These are phyloP conservation scores for Trichoderma hamatum DNA, from an alignment of 2,329 filamentous ascomycete species.

Conservation along the genomic window DNA sequence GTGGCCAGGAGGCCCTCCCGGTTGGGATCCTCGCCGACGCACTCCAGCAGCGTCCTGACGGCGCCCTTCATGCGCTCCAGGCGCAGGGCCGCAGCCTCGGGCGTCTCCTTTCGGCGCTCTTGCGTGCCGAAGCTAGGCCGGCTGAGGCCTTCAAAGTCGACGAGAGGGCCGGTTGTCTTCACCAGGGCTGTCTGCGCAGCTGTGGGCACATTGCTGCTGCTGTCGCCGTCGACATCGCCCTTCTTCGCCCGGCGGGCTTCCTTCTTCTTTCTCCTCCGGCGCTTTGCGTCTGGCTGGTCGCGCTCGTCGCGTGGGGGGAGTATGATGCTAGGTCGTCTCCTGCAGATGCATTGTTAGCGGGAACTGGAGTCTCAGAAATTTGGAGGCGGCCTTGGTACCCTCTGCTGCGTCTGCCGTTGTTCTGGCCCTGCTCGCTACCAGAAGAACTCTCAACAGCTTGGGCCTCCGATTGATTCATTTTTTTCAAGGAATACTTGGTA, in stretches of 20 bases:
- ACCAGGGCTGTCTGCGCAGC: neutral
- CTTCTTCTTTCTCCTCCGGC: neutral
- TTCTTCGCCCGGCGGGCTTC: neutral
- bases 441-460: neutral
- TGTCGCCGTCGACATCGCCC: neutral
- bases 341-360: neutral
- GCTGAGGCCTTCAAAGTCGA: conserved; percentile 65
- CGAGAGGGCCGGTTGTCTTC: conserved; percentile 55
- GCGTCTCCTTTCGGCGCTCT: conserved; percentile 60
- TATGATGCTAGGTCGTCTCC: conserved; percentile 57
- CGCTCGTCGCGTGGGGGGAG: conserved; percentile 64
- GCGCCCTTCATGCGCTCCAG: conserved; percentile 63
- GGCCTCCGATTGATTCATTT: neutral
- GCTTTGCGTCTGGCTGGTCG: conserved; percentile 49
- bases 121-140: conserved; percentile 66
- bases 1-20: conserved; percentile 67
- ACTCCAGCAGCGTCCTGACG: conserved; percentile 68
- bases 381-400: neutral
- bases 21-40: conserved; percentile 68
- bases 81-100: conserved; percentile 49
- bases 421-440: neutral
- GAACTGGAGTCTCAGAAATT: neutral
- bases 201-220: neutral
- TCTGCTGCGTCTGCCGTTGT: neutral
- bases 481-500: neutral